Base-by-base conservation (phyloP, 305 asterid species). In the Fraxinus xanthoxyloides region DNA sequence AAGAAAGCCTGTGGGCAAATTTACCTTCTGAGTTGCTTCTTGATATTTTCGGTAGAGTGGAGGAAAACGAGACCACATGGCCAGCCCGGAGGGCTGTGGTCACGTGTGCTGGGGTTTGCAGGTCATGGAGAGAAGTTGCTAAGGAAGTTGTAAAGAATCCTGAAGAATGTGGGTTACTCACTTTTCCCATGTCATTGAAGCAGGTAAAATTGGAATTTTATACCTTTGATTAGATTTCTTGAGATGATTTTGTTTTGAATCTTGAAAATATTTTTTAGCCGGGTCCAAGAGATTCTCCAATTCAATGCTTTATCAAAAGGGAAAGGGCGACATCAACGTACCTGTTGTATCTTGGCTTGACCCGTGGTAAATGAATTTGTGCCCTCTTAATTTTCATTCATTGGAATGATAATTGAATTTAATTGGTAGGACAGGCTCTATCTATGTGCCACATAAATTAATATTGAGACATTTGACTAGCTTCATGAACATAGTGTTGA, bases 221-320 rank as follows among this genome's bases (percentile, higher is more conserved):
- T 17, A 17, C 75, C 76, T 31, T 17, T 36, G n/a, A 5, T 35
- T 35, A 35, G 5, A 35, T 35, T 35, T 35, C 40, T 35, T 35
- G 40, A 35, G 40, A 35, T 35, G 40, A 65, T 61, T 46, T 46
- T 43, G 12, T 6, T n/a, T 69, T 4, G 77, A 82, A 83, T 21
- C 28, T 82, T 72, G 30, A 34, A 81, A 32, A 46, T 77, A 10
- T 80, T 43, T 80, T 6, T 84, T 77, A 92, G 98, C 95, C 97
- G 63, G 98, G 95, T 34, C 92, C 95, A n/a, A 91, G 93, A 82
- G 92, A 90, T 84, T 83, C 89, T 79, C 91, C 90, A 10, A 87
- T 93, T 85, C 95, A 89, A 51, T 93, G 97, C 89, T 91, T 86
- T 84, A 91, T 93, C 84, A 85, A 89, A 87, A 93, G 95, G 89